Percentiles rank a stretch among this genome's conserved stretches.
phyloP scores from a whole-genome alignment of 2,329 filamentous ascomycete species.

The Clarireedia monteithiana region DNA sequence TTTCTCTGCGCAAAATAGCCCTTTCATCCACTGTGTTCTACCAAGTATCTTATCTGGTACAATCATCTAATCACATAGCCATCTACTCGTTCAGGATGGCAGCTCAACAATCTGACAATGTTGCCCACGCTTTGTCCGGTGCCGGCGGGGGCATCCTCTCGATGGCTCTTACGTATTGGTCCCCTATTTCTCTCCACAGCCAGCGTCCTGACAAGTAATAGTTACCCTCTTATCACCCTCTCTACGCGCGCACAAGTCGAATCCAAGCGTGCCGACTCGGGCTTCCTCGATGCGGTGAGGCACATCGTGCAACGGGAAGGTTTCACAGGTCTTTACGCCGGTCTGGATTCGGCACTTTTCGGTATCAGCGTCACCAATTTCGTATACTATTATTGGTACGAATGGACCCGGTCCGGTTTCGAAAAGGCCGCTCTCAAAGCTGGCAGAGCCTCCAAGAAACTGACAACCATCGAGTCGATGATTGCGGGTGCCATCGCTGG shows the following conservation, averaged over 20 bases:
- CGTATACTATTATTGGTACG: constrained; percentile 99
- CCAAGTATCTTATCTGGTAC: not conserved
- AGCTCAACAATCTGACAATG: constrained; percentile 76
- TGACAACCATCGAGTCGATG: constrained; percentile 91
- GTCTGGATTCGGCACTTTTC: constrained; percentile 88
- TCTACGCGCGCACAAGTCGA: constrained; percentile 97
- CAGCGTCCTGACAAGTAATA: constrained; percentile 30
- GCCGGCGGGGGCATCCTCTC: constrained; percentile 90
- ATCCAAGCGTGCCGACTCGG: constrained; percentile 82
- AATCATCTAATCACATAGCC: constrained; percentile 9
- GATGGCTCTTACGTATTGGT: constrained; percentile 79
- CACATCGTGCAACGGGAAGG: constrained; percentile 90
- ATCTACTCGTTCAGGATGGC: constrained; percentile 15
- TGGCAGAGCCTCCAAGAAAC: constrained; percentile 67
- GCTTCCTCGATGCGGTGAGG: constrained; percentile 73
- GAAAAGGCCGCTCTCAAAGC: constrained; percentile 66
- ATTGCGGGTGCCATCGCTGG: constrained; percentile 90
- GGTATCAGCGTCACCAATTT: constrained; percentile 99
- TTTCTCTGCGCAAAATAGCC: not conserved
- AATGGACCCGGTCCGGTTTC: constrained; percentile 88
- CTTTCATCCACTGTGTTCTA: not conserved
- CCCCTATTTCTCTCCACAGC: constrained; percentile 7
- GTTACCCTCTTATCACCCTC: constrained; percentile 93
- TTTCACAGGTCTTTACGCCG: constrained; percentile 80
- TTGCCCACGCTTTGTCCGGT: constrained; percentile 88